Evolutionary conservation across 805 yeast genomes (phyloP).

Genomic region (Allodekkera sacchari): DNA sequence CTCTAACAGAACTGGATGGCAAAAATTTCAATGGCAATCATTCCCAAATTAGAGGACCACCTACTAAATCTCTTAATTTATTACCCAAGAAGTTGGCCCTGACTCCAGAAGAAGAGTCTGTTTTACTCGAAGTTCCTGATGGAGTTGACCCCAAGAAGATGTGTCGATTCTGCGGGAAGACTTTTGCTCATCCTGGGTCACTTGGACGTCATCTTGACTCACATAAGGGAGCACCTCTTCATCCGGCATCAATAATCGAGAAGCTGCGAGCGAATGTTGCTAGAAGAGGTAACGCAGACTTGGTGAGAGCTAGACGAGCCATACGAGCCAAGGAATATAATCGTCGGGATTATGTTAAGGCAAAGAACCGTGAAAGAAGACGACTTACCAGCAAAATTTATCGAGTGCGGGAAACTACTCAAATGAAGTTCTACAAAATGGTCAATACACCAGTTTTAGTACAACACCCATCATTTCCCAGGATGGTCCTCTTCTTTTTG

Average conservation of each 20-base stretch:
- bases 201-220: conserved; percentile 52
- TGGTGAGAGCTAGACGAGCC: conserved; percentile 31
- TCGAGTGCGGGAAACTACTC: conserved; percentile 30
- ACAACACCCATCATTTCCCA: conserved; percentile 40
- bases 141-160: conserved; percentile 26
- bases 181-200: conserved; percentile 51
- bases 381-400: conserved; percentile 32
- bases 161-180: conserved; percentile 45
- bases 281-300: conserved; percentile 40
- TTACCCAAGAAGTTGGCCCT: conserved; percentile 54
- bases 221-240: conserved; percentile 43
- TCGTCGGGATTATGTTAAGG: conserved; percentile 38
- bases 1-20: too few species aligned
- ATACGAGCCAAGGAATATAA: conserved; percentile 36
- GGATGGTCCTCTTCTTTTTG: conserved; percentile 38
- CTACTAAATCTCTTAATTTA: too few species aligned
- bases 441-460: conserved; percentile 32
- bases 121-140: conserved; percentile 9
- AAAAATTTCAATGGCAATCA: too few species aligned
- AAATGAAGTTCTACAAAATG: conserved; percentile 26
- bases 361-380: conserved; percentile 36
- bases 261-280: conserved; percentile 39
- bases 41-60: too few species aligned
- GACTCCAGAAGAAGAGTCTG: conserved; percentile 67
- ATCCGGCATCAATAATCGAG: conserved; percentile 42